These are phyloP conservation scores for Ustilago cynodontis DNA, from an alignment of 1,284 basidiomycete genomes.

Conservation along the genomic window DNA sequence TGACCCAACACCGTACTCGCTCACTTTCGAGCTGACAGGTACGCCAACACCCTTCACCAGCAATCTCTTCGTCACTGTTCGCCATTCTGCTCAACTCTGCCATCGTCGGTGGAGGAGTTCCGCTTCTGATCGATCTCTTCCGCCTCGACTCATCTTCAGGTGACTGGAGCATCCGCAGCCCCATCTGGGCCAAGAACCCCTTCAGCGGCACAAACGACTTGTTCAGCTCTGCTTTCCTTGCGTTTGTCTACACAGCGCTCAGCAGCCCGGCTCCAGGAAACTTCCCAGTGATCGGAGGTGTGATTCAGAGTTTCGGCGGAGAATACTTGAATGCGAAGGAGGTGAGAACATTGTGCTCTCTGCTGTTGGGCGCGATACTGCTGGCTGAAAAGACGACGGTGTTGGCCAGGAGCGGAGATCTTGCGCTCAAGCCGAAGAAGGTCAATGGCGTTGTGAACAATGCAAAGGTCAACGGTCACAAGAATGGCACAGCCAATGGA, in stretches of 20 bases:
- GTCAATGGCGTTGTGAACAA: neutral
- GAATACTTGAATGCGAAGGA: constrained; percentile 16
- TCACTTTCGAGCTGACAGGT: constrained; percentile 18
- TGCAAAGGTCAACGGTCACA: neutral
- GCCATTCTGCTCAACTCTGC: constrained; percentile 53
- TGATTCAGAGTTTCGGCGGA: constrained; percentile 1
- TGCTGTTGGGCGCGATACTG: constrained; percentile 22
- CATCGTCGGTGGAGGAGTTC: constrained; percentile 55
- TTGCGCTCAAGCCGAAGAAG: neutral
- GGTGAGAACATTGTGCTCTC: constrained; percentile 24
- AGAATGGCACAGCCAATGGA: constrained; percentile 13
- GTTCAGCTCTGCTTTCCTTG: constrained; percentile 32
- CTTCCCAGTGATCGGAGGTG: constrained; percentile 4
- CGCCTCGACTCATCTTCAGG: constrained; percentile 53
- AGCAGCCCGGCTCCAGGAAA: neutral
- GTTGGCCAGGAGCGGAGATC: constrained; percentile 8
- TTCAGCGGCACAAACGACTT: constrained; percentile 48
- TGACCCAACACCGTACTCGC: too few species aligned
- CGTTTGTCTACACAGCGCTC: constrained; percentile 31
- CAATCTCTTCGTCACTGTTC: constrained; percentile 45
- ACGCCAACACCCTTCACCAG: constrained; percentile 32
- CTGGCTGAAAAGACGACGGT: constrained; percentile 29
- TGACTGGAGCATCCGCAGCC: constrained; percentile 52
- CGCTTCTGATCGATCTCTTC: constrained; percentile 57
- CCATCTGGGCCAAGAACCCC: constrained; percentile 49